phyloP scores from a whole-genome alignment of 1,284 basidiomycete genomes.

The Rhodofomes roseus region DNA sequence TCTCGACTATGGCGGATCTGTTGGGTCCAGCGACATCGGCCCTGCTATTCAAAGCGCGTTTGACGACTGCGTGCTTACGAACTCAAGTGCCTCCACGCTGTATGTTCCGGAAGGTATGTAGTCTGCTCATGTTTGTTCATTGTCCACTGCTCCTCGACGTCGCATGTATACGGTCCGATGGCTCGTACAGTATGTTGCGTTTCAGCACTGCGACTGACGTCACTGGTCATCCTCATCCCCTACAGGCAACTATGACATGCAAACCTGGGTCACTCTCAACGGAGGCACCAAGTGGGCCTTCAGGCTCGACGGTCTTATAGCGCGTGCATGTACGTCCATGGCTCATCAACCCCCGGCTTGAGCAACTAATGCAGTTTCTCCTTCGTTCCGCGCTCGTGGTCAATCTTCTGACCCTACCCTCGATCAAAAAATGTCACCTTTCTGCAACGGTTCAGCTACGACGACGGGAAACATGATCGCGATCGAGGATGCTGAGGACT shows the following conservation, averaged over 20 bases:
- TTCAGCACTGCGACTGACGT: too few species aligned
- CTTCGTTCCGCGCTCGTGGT: neutral
- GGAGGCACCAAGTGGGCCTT: slow-evolving; percentile 31
- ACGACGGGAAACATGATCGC: slow-evolving; percentile 26
- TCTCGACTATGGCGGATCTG: slow-evolving; percentile 28
- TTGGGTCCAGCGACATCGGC: slow-evolving; percentile 32
- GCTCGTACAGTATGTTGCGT: too few species aligned
- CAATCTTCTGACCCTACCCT: neutral
- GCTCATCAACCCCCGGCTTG: too few species aligned
- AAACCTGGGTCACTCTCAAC: slow-evolving; percentile 29
- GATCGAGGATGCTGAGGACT: slow-evolving; percentile 32
- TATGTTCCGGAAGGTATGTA: slow-evolving; percentile 25
- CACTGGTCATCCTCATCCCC: neutral
- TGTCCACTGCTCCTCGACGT: neutral
- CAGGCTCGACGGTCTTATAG: slow-evolving; percentile 31
- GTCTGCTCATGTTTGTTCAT: neutral
- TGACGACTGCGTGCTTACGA: slow-evolving; percentile 27
- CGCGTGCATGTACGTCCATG: slow-evolving; percentile 21
- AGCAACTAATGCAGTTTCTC: neutral
- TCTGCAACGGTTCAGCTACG: slow-evolving; percentile 18
- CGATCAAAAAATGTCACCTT: neutral
- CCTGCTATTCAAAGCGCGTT: slow-evolving; percentile 32
- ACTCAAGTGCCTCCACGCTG: slow-evolving; percentile 25
- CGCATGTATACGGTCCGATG: neutral
- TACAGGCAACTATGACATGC: slow-evolving; percentile 27